Evolutionary conservation across 2,329 filamentous ascomycete genomes (phyloP), one percentile per base, ranked within the genome.

Genomic region (Sporothrix humicola): DNA sequence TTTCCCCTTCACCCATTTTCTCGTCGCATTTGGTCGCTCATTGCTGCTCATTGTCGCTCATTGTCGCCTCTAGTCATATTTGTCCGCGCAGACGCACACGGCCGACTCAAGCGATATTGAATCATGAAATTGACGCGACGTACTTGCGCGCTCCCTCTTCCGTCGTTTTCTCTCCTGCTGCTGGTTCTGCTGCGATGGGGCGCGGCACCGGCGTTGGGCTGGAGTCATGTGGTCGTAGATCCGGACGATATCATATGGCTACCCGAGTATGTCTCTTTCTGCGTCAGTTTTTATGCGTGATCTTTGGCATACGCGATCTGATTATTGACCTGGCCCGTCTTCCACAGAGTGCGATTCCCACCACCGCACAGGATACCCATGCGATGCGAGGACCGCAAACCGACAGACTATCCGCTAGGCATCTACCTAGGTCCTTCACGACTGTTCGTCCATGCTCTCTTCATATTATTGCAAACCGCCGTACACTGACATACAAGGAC

Each of bases 371-470:
- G 6, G 17, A 59, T 31, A 50, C 69, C 8, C 37, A 61, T 50
- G 46, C 13, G 15, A 72, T 72, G 70, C 70, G 2, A 26, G 17
- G 58, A 15, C 54, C 70, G 58, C 58, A 23, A 26, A 15, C 58
- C 58, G 26, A 46, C 46, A 42, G 56, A 65, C 70, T 72, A 72
- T 54, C 70, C 70, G 0, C 10, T 72, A 23, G 70, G 70, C 46
- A 13, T 72, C 58, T 72, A 72, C 37, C 70, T 72, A 6, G 70
- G 70, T 23, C 70, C 70, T 26, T 46, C 70, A 65, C 70, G 31
- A 44, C 48, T 72, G 70, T 72, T 44, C 9, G 70, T 65, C 6
- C 10, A 42, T 26, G 2, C 44, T 23, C 13, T 72, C 46, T 54
- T 63, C 26, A 50, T 13, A 42, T 23, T 3, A 23, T 46, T 42